phyloP scores from a whole-genome alignment of 345 rosid genomes.

The Rhizophora mangle region DNA sequence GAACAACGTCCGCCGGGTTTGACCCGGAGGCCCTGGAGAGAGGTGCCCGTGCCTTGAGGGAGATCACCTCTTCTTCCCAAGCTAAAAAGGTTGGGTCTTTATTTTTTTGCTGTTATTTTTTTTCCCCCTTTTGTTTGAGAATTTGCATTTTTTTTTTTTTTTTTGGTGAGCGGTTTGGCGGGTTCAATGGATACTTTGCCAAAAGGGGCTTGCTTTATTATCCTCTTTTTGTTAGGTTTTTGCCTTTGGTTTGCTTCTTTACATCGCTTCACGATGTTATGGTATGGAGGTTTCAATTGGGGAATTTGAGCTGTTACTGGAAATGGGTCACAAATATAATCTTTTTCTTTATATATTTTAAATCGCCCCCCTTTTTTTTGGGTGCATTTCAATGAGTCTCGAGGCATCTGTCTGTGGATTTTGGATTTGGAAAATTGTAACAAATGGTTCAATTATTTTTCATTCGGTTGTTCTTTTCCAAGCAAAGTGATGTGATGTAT shows the following conservation, averaged over 20 bases:
- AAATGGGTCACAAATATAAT: background rate
- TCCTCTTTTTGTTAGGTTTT: constrained; percentile 1
- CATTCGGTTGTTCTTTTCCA: too few relatives aligned
- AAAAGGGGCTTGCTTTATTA: background rate
- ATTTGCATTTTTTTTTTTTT: background rate
- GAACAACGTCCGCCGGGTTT: constrained; percentile 82
- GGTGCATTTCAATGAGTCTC: too few relatives aligned
- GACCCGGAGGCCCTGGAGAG: constrained; percentile 92
- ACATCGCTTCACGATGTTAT: background rate
- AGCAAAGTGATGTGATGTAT: too few relatives aligned
- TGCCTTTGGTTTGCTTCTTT: background rate
- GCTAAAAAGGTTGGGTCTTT: constrained; percentile 64
- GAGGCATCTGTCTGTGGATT: too few relatives aligned
- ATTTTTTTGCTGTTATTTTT: background rate
- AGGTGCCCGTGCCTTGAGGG: constrained; percentile 68
- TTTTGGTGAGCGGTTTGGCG: background rate
- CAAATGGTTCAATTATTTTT: background rate
- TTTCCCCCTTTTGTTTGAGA: background rate
- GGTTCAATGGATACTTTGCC: background rate
- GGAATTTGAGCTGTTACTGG: background rate
- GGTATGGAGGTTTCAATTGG: background rate
- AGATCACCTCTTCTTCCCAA: constrained; percentile 58
- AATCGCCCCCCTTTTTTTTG: too few relatives aligned
- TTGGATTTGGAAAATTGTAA: background rate
- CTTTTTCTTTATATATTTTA: too few relatives aligned